Evolutionary conservation across 306 rosid species (phyloP).

Genomic region (Mimosa bimucronata): DNA sequence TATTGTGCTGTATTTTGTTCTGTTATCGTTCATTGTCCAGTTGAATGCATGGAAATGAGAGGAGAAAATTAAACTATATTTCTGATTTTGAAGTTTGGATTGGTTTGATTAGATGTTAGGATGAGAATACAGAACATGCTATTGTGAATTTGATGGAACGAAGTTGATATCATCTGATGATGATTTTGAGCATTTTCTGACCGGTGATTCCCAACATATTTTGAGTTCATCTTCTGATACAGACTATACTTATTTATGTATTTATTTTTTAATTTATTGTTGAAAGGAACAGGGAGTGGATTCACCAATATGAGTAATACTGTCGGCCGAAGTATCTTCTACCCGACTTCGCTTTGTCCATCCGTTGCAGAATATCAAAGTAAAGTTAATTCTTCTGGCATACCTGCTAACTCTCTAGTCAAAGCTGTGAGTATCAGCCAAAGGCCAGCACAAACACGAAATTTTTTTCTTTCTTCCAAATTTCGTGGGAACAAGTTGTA

Average conservation of each 20-base stretch:
- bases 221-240: slow-evolving; percentile 19
- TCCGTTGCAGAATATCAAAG: slow-evolving; percentile 60
- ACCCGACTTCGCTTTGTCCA: slow-evolving; percentile 60
- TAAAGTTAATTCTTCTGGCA: slow-evolving; percentile 64
- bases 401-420: slow-evolving; percentile 57
- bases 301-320: slow-evolving; percentile 68
- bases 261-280: slow-evolving; percentile 21
- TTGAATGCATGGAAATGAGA: not conserved
- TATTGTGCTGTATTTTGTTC: not conserved
- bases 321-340: slow-evolving; percentile 62
- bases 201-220: not conserved
- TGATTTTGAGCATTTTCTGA: not conserved
- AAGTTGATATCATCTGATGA: no score
- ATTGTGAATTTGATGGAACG: not conserved
- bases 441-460: slow-evolving; percentile 52
- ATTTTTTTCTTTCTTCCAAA: slow-evolving; percentile 51
- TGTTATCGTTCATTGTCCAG: not conserved
- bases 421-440: slow-evolving; percentile 52
- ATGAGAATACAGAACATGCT: not conserved
- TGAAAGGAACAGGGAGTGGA: slow-evolving; percentile 43
- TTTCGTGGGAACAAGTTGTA: slow-evolving; percentile 60
- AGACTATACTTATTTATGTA: slow-evolving; percentile 28
- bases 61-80: not conserved
- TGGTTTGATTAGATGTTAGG: slow-evolving; percentile 1
- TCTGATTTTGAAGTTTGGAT: not conserved